A percentile compares a stretch with the other conserved stretches of the same genome.
Conservation (phyloP, 2,329 filamentous ascomycete species). For the Alternaria ventricosa region DNA sequence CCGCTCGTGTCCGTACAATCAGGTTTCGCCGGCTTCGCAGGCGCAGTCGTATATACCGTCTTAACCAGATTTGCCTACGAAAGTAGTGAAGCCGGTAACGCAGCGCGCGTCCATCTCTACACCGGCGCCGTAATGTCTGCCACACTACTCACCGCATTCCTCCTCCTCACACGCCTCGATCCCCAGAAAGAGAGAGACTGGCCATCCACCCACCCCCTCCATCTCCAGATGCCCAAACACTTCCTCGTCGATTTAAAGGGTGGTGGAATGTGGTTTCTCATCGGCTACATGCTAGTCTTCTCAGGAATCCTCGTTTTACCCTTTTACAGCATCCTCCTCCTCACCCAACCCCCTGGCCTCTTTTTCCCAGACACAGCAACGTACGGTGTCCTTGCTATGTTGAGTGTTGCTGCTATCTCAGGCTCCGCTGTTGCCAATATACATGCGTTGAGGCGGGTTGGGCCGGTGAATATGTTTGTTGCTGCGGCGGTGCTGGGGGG, state of each 20-base stretch:
- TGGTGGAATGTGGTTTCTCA: not conserved
- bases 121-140: not conserved
- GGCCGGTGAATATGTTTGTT: slow-evolving; percentile 6
- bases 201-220: not conserved
- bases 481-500: not conserved
- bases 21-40: slow-evolving; percentile 20
- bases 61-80: slow-evolving; percentile 5
- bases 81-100: not conserved
- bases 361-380: not conserved
- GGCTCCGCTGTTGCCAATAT: not conserved
- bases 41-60: slow-evolving; percentile 19
- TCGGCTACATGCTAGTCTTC: not conserved
- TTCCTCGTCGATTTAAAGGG: not conserved
- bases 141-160: slow-evolving; percentile 11
- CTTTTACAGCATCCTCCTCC: not conserved
- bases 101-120: not conserved
- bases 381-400: slow-evolving; percentile 5
- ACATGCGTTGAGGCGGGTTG: not conserved
- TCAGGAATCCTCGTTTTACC: not conserved
- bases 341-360: not conserved
- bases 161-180: slow-evolving; percentile 5
- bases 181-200: not conserved
- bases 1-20: slow-evolving; percentile 47
- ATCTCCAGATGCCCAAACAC: not conserved
- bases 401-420: slow-evolving; percentile 5